Evolutionary conservation across 176 grass and related monocot genomes (phyloP).

Genomic region (Pontederia paniculata): DNA sequence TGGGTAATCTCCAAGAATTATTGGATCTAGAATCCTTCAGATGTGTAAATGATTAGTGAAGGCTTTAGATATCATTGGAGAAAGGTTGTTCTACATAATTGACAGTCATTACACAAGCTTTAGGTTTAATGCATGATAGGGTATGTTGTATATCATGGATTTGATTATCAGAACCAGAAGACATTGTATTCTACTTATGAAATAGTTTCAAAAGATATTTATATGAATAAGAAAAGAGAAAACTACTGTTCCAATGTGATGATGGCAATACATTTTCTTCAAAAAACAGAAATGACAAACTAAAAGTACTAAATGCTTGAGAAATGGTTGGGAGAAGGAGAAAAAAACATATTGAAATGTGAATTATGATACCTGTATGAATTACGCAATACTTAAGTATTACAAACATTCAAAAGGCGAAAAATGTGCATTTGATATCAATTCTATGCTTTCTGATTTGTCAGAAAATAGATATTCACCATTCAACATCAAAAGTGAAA

Average conservation of each 20-base stretch:
- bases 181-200: neutral
- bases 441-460: neutral
- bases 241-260: conserved; percentile 8
- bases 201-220: neutral
- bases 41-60: neutral
- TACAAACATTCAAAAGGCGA: too few relatives aligned
- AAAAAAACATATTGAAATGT: too few relatives aligned
- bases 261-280: too few relatives aligned
- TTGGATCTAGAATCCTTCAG: conserved; percentile 49
- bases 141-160: too few relatives aligned
- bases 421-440: neutral
- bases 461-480: conserved; percentile 28
- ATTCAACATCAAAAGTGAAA: conserved; percentile 41
- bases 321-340: too few relatives aligned
- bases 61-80: too few relatives aligned
- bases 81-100: neutral
- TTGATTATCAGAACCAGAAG: too few relatives aligned
- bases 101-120: neutral
- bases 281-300: too few relatives aligned
- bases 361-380: too few relatives aligned
- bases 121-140: too few relatives aligned
- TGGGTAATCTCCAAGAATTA: conserved; percentile 47
- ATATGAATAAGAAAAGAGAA: neutral
- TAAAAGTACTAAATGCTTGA: too few relatives aligned
- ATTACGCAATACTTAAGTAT: too few relatives aligned